These are phyloP conservation scores for Amylostereum chailletii DNA, from an alignment of 1,284 basidiomycete genomes.

Conservation along the genomic window DNA sequence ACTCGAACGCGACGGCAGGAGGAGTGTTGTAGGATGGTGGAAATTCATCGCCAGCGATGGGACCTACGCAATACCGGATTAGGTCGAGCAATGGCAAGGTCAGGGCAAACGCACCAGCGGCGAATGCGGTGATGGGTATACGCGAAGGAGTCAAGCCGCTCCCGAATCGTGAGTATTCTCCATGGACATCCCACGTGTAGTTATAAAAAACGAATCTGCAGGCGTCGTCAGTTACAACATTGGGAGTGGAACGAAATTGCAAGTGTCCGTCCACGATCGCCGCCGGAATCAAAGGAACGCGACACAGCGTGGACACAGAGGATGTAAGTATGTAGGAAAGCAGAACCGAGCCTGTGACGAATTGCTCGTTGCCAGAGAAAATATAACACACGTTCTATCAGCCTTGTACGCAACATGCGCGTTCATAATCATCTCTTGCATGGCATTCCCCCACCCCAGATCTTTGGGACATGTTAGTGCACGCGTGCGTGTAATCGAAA, in stretches of 20 bases:
- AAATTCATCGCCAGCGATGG: constrained; percentile 42
- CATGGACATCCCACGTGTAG: constrained; percentile 42
- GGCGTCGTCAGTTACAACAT: neutral
- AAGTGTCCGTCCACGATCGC: too few species aligned
- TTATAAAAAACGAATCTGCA: constrained; percentile 52
- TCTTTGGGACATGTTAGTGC: constrained; percentile 16
- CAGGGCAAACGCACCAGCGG: constrained; percentile 26
- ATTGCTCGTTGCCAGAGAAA: neutral
- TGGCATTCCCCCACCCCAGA: constrained; percentile 50
- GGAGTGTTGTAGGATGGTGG: constrained; percentile 6
- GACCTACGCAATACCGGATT: constrained; percentile 20
- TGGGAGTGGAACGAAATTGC: neutral
- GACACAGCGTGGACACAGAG: too few species aligned
- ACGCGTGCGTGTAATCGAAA: neutral
- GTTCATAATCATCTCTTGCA: constrained; percentile 47
- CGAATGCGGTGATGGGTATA: constrained; percentile 52
- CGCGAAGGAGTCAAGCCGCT: constrained; percentile 38
- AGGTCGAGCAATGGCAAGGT: neutral
- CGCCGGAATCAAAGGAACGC: too few species aligned
- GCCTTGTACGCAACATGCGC: constrained; percentile 38
- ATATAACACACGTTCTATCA: constrained; percentile 32
- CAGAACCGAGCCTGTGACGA: too few species aligned
- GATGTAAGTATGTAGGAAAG: too few species aligned
- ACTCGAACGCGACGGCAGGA: constrained; percentile 8
- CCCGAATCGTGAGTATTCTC: constrained; percentile 23